phyloP scores from a whole-genome alignment of 495 filamentous ascomycete genomes.

The Penicillium fimorum region DNA sequence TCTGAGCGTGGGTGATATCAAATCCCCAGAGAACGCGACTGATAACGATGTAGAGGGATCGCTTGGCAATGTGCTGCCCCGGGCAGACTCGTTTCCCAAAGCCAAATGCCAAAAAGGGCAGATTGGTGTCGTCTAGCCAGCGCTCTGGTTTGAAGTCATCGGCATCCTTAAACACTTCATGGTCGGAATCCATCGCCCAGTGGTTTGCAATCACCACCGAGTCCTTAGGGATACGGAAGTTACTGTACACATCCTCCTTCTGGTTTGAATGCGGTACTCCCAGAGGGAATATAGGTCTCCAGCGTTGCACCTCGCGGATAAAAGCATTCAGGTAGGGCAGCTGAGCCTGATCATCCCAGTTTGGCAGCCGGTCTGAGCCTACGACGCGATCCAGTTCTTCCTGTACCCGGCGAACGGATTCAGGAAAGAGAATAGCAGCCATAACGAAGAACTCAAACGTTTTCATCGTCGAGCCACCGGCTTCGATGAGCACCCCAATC shows the following conservation, averaged over 20 bases:
- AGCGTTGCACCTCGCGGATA: slow-evolving; percentile 38
- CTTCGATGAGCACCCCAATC: slow-evolving; percentile 39
- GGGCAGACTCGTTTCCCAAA: slow-evolving; percentile 33
- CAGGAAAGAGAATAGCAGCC: slow-evolving; percentile 36
- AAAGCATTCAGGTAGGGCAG: slow-evolving; percentile 37
- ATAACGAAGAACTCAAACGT: slow-evolving; percentile 41
- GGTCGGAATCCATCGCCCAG: slow-evolving; percentile 45
- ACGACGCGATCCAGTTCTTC: slow-evolving; percentile 40
- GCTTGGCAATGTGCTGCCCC: not conserved
- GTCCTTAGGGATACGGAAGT: slow-evolving; percentile 49
- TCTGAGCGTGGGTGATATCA: too few species aligned
- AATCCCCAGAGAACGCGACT: too few species aligned
- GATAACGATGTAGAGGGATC: not conserved
- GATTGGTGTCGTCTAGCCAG: slow-evolving; percentile 31
- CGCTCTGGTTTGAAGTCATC: slow-evolving; percentile 45
- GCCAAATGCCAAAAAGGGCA: slow-evolving; percentile 17
- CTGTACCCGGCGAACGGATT: slow-evolving; percentile 46
- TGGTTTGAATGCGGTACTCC: slow-evolving; percentile 50
- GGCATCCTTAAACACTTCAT: slow-evolving; percentile 36
- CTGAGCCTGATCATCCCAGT: slow-evolving; percentile 13
- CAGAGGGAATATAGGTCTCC: slow-evolving; percentile 34
- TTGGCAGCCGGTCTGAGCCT: slow-evolving; percentile 22
- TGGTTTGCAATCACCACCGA: slow-evolving; percentile 42
- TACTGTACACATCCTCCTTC: slow-evolving; percentile 53
- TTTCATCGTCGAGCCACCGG: slow-evolving; percentile 38